These are phyloP conservation scores for Pseudoturritis turrita DNA, from an alignment of 345 rosid species.

Conservation along the genomic window DNA sequence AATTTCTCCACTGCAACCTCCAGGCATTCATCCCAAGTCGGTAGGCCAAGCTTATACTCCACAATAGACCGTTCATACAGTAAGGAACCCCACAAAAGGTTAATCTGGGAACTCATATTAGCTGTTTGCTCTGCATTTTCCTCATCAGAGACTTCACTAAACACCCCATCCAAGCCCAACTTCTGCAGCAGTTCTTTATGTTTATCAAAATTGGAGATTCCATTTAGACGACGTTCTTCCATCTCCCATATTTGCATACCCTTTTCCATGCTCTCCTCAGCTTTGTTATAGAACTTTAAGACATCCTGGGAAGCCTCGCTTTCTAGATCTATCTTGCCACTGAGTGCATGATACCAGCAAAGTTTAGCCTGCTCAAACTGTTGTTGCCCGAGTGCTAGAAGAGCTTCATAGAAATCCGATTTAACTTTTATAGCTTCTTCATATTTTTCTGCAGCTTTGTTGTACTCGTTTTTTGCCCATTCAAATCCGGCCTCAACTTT, in stretches of 20 bases:
- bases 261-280: constrained; percentile 88
- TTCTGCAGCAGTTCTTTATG: constrained; percentile 58
- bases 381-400: constrained; percentile 90
- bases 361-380: constrained; percentile 96
- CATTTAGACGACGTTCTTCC: constrained; percentile 74
- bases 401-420: constrained; percentile 81
- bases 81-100: constrained; percentile 90
- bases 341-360: constrained; percentile 78
- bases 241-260: constrained; percentile 95
- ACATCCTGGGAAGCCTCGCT: constrained; percentile 70
- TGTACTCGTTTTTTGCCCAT: constrained; percentile 71
- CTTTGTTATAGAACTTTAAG: constrained; percentile 79
- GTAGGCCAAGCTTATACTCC: constrained; percentile 76
- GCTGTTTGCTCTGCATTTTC: constrained; percentile 69
- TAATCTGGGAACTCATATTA: constrained; percentile 80
- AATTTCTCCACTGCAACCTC: constrained; percentile 97
- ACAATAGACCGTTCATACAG: constrained; percentile 92
- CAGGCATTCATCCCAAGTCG: constrained; percentile 96
- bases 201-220: constrained; percentile 62
- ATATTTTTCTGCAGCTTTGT: constrained; percentile 59
- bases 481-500: constrained; percentile 55
- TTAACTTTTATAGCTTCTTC: constrained; percentile 72
- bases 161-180: constrained; percentile 51
- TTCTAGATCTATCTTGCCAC: constrained; percentile 54
- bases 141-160: constrained; percentile 55